Conservation (phyloP, 371 early-diverging fungal species). For the Rhizopus sp. region DNA sequence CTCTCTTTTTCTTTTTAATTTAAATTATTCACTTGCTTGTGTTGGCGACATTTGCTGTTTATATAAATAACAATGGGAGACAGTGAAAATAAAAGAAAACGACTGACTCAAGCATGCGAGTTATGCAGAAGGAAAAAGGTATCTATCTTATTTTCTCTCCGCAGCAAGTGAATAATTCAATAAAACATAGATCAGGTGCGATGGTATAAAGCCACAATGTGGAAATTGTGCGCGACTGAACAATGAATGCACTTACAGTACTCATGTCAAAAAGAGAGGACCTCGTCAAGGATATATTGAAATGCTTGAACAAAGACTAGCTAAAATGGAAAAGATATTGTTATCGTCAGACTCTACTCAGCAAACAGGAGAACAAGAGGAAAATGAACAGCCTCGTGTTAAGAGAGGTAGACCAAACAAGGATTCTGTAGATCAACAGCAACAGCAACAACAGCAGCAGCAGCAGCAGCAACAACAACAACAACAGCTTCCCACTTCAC, state of each 20-base stretch:
- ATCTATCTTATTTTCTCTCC: constrained; percentile 8
- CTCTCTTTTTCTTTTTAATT: not conserved
- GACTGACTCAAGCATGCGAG: constrained; percentile 83
- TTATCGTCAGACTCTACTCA: constrained; percentile 18
- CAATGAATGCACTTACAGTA: constrained; percentile 69
- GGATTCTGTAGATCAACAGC: not conserved
- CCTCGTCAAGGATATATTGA: constrained; percentile 84
- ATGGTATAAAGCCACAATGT: constrained; percentile 78
- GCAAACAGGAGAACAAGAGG: not conserved
- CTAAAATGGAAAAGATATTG: constrained; percentile 72
- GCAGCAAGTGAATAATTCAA: constrained; percentile 11
- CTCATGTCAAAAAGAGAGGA: constrained; percentile 73
- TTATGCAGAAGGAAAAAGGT: constrained; percentile 81
- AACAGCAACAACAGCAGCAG: constrained; percentile 4
- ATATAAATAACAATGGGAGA: not conserved
- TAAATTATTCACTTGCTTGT: not conserved
- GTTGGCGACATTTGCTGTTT: not conserved
- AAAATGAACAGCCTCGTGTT: not conserved
- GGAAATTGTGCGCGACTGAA: constrained; percentile 70
- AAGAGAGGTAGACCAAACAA: not conserved
- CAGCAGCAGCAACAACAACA: constrained; percentile 4
- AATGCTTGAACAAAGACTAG: constrained; percentile 70
- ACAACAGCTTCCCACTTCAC: constrained; percentile 12
- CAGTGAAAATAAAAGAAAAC: constrained; percentile 56
- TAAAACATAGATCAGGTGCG: constrained; percentile 66